phyloP scores from a whole-genome alignment of 306 rosid genomes.

The Ammopiptanthus mongolicus region DNA sequence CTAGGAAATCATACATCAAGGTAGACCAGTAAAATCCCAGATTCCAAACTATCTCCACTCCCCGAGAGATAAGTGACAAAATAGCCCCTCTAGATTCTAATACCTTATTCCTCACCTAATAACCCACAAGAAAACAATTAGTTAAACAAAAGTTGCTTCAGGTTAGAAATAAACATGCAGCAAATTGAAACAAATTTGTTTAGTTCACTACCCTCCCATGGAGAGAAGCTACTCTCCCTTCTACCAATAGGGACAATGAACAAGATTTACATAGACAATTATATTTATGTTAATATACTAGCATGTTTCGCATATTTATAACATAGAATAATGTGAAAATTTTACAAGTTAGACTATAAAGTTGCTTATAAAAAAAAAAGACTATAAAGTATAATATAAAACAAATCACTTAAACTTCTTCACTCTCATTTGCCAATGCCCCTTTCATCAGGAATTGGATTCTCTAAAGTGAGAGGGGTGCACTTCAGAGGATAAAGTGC shows the following conservation, averaged over 20 bases:
- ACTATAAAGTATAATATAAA: not conserved
- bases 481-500: not conserved
- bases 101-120: conserved; percentile 80
- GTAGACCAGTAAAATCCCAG: conserved; percentile 90
- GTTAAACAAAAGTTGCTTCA: conserved; percentile 15
- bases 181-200: not conserved
- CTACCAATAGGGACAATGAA: conserved; percentile 1
- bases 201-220: not conserved
- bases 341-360: not conserved
- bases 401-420: not conserved
- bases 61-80: conserved; percentile 68
- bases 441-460: not conserved
- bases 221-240: not conserved
- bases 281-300: not conserved
- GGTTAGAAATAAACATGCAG: conserved; percentile 8
- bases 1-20: conserved; percentile 72
- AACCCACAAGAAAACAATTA: not conserved
- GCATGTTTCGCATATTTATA: not conserved
- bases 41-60: conserved; percentile 91
- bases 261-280: not conserved
- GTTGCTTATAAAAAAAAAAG: too few relatives aligned
- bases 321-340: not conserved
- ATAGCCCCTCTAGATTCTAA: conserved; percentile 84
- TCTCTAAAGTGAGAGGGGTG: not conserved
- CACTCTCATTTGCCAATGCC: not conserved